These are phyloP conservation scores for Leccinum insolens DNA, from an alignment of 1,284 basidiomycete genomes.

Conservation along the genomic window DNA sequence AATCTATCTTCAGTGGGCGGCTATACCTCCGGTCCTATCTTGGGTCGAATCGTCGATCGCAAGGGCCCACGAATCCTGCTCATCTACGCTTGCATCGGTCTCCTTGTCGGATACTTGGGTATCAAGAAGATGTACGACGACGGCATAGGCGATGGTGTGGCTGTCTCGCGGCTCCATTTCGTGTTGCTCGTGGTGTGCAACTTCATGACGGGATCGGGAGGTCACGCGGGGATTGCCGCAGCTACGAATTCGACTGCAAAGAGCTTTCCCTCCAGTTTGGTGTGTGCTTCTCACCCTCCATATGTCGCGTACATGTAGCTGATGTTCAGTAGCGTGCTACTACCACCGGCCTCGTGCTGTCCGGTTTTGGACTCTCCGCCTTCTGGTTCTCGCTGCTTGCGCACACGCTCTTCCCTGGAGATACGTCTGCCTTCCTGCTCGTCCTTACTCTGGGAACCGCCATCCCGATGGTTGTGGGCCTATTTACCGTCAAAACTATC, in stretches of 20 bases:
- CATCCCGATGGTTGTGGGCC: conserved; percentile 70
- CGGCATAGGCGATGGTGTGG: conserved; percentile 37
- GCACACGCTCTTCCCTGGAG: conserved; percentile 66
- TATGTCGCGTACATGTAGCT: background rate
- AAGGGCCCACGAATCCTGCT: conserved; percentile 61
- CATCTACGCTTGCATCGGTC: conserved; percentile 48
- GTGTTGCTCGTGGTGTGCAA: conserved; percentile 48
- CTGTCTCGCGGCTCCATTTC: conserved; percentile 37
- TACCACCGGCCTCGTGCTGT: conserved; percentile 73
- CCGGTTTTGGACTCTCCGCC: conserved; percentile 84
- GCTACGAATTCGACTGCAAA: conserved; percentile 70
- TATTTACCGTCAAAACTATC: conserved; percentile 63
- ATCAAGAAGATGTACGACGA: conserved; percentile 64
- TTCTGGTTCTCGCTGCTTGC: conserved; percentile 78
- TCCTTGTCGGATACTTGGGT: conserved; percentile 67
- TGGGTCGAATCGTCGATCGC: conserved; percentile 70
- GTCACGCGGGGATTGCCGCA: conserved; percentile 57
- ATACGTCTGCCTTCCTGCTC: conserved; percentile 70
- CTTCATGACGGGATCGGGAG: conserved; percentile 64
- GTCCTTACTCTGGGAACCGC: conserved; percentile 74
- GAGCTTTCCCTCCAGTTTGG: conserved; percentile 56
- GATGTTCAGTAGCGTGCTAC: conserved; percentile 58
- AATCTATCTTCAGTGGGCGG: conserved; percentile 52
- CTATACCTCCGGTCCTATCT: conserved; percentile 62
- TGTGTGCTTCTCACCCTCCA: conserved; percentile 33